Conservation (phyloP, 2,329 filamentous ascomycete genomes). For the Neonectria coccinea region DNA sequence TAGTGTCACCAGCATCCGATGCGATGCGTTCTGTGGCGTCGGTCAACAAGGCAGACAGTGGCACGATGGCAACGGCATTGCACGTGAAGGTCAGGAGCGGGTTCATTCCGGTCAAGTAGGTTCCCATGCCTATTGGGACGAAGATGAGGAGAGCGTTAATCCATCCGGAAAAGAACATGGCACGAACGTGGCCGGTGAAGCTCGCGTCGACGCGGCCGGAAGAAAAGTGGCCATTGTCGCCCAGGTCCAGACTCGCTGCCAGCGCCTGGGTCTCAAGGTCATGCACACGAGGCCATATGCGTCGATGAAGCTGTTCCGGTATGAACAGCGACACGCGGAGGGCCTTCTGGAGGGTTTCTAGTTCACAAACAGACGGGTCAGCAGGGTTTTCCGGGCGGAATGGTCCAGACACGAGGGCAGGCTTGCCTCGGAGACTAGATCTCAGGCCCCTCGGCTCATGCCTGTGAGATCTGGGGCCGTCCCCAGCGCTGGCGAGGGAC, state of each 20-base stretch:
- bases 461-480: conserved; percentile 23
- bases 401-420: neutral
- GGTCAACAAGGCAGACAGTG: conserved; percentile 67
- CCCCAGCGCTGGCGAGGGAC: neutral
- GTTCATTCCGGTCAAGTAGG: conserved; percentile 55
- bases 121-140: conserved; percentile 75
- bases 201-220: conserved; percentile 11
- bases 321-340: conserved; percentile 41
- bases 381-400: neutral
- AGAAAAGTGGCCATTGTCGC: conserved; percentile 11
- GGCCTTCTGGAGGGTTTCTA: conserved; percentile 28
- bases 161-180: conserved; percentile 56
- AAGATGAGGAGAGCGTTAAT: conserved; percentile 76
- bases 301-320: conserved; percentile 40
- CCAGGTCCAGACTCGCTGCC: conserved; percentile 27
- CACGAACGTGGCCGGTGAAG: conserved; percentile 41
- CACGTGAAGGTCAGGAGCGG: conserved; percentile 64
- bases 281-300: conserved; percentile 34
- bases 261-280: conserved; percentile 42
- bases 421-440: conserved; percentile 23
- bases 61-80: conserved; percentile 71
- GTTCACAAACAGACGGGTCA: conserved; percentile 2
- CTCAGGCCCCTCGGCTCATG: conserved; percentile 20
- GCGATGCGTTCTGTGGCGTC: conserved; percentile 71
- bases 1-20: conserved; percentile 66